phyloP scores from a whole-genome alignment of 768 basidiomycete species.

The Trametes maxima region DNA sequence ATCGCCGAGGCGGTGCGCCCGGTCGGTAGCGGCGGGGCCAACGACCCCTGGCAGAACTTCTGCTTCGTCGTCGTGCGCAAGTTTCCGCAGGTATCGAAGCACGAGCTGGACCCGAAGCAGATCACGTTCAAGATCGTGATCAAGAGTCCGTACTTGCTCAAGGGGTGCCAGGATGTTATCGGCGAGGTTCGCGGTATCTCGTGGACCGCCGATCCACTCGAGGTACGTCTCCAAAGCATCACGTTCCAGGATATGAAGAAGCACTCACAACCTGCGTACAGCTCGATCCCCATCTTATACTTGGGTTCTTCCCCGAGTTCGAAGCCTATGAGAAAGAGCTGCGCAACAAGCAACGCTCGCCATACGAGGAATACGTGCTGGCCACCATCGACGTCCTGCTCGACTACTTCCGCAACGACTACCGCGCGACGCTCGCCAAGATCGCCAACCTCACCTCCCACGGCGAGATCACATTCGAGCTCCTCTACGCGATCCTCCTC shows the following conservation, averaged over 20 bases:
- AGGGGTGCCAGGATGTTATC: slow-evolving; percentile 61
- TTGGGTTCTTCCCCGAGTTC: slow-evolving; percentile 54
- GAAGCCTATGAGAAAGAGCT: slow-evolving; percentile 47
- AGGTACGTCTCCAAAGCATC: slow-evolving; percentile 37
- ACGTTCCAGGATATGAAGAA: neutral
- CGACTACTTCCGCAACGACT: slow-evolving; percentile 52
- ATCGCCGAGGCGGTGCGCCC: slow-evolving; percentile 41
- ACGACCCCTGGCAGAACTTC: slow-evolving; percentile 37
- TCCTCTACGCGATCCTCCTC: slow-evolving; percentile 55
- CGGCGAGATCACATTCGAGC: slow-evolving; percentile 59
- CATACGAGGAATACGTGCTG: slow-evolving; percentile 46
- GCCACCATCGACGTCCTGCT: slow-evolving; percentile 38
- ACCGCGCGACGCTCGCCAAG: slow-evolving; percentile 49
- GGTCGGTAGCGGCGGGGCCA: slow-evolving; percentile 3
- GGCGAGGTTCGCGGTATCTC: slow-evolving; percentile 58
- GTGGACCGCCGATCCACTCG: slow-evolving; percentile 58
- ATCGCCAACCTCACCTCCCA: slow-evolving; percentile 53
- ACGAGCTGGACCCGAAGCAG: slow-evolving; percentile 30
- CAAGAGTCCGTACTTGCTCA: slow-evolving; percentile 60
- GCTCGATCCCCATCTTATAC: slow-evolving; percentile 58
- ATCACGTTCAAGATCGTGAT: slow-evolving; percentile 55
- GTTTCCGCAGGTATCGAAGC: slow-evolving; percentile 36
- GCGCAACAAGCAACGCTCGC: slow-evolving; percentile 36
- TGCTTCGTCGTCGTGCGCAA: slow-evolving; percentile 61
- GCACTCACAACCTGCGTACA: slow-evolving; percentile 22